Percentiles rank a stretch among this genome's conserved stretches.
Conservation (phyloP, 768 basidiomycete genomes). For the Clitopilus hobsonii region DNA sequence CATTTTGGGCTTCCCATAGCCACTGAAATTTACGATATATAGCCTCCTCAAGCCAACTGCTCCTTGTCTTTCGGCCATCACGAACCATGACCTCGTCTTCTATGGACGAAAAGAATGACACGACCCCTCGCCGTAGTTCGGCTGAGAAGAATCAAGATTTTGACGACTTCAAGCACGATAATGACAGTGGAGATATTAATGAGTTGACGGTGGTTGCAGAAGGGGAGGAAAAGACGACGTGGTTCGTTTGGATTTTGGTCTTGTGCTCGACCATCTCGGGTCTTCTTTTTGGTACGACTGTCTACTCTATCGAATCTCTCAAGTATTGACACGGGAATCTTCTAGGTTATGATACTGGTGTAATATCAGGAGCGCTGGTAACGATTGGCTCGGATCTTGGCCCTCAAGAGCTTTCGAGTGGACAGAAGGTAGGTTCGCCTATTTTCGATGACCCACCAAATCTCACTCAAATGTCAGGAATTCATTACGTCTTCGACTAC, state of each 20-base stretch:
- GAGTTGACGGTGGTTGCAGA: conserved; percentile 57
- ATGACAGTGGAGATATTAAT: conserved; percentile 50
- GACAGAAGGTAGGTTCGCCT: conserved; percentile 48
- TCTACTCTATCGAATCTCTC: background rate
- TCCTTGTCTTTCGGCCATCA: background rate
- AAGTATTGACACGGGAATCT: background rate
- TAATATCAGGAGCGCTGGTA: conserved; percentile 78
- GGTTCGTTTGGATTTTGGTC: conserved; percentile 78
- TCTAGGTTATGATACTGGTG: conserved; percentile 76
- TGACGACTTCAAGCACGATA: conserved; percentile 15
- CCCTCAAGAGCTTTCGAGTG: conserved; percentile 46
- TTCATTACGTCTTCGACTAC: conserved; percentile 79
- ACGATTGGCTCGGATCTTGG: conserved; percentile 67
- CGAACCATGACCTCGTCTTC: conserved; percentile 9
- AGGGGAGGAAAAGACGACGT: conserved; percentile 62
- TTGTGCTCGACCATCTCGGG: conserved; percentile 72
- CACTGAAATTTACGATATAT: conserved; percentile 4
- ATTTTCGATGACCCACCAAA: background rate
- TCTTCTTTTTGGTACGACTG: conserved; percentile 60
- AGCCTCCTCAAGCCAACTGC: background rate
- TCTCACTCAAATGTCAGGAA: conserved; percentile 39
- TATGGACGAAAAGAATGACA: conserved; percentile 11
- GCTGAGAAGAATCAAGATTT: conserved; percentile 10
- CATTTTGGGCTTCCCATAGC: background rate
- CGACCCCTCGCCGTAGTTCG: background rate